Percentiles rank a stretch among this genome's conserved stretches.
Conservation (phyloP, 805 yeast genomes). For the Myxozyma kluyveri region DNA sequence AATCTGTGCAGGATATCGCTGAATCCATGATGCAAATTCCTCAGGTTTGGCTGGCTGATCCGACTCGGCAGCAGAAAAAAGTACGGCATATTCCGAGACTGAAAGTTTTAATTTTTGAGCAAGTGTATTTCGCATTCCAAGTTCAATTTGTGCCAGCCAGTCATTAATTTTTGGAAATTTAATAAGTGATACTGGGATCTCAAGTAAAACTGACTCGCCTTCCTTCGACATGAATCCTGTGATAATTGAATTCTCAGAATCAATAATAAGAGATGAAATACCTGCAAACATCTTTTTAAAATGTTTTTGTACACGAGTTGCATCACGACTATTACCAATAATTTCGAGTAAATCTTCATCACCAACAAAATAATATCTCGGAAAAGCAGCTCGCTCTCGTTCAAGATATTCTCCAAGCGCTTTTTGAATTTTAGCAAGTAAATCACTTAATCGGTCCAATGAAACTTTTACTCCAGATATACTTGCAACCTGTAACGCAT, state of each 20-base stretch:
- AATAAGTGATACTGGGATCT: slow-evolving; percentile 45
- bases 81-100: slow-evolving; percentile 30
- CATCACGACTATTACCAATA: slow-evolving; percentile 60
- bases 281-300: slow-evolving; percentile 73
- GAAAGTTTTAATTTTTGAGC: slow-evolving; percentile 40
- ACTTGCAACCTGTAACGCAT: slow-evolving; percentile 53
- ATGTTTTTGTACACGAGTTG: slow-evolving; percentile 52
- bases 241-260: slow-evolving; percentile 40
- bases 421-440: slow-evolving; percentile 56
- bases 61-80: slow-evolving; percentile 25
- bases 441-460: slow-evolving; percentile 53
- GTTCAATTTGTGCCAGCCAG: slow-evolving; percentile 63
- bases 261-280: slow-evolving; percentile 45
- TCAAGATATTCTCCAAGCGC: slow-evolving; percentile 78
- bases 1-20: slow-evolving; percentile 54
- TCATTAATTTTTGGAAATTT: slow-evolving; percentile 50
- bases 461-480: slow-evolving; percentile 49
- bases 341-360: slow-evolving; percentile 85
- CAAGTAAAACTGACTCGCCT: slow-evolving; percentile 55
- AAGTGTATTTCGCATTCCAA: slow-evolving; percentile 50
- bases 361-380: slow-evolving; percentile 83
- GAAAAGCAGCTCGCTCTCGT: slow-evolving; percentile 69
- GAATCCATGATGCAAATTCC: slow-evolving; percentile 40
- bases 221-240: slow-evolving; percentile 58
- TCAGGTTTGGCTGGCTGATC: neutral